phyloP scores from a whole-genome alignment of 441 rosid species.

The Pelargonium exstipulatum region DNA sequence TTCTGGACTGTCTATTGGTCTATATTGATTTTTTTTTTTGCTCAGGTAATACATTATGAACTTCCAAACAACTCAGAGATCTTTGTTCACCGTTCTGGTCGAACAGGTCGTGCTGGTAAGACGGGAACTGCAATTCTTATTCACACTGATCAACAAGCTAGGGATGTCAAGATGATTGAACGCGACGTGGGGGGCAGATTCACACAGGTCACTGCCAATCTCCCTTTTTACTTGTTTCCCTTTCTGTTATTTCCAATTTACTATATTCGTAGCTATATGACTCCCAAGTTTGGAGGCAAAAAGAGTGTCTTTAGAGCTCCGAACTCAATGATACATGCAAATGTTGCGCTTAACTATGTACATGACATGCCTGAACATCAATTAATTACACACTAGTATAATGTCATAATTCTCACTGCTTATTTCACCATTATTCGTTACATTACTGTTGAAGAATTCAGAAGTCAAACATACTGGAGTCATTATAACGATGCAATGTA shows the following conservation, averaged over 20 bases:
- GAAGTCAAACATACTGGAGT: too few species aligned
- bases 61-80: slow-evolving; percentile 84
- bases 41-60: slow-evolving; percentile 86
- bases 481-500: too few species aligned
- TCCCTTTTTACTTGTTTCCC: slow-evolving; percentile 14
- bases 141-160: slow-evolving; percentile 56
- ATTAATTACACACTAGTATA: too few species aligned
- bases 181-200: slow-evolving; percentile 83
- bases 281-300: background rate
- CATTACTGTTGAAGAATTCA: too few species aligned
- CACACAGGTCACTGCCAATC: slow-evolving; percentile 48
- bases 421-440: too few species aligned
- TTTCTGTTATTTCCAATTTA: background rate
- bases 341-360: too few species aligned
- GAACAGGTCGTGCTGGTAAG: slow-evolving; percentile 99
- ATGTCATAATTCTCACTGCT: too few species aligned
- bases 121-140: slow-evolving; percentile 84
- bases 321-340: too few species aligned
- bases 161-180: slow-evolving; percentile 63
- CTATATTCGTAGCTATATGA: background rate
- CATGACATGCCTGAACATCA: too few species aligned
- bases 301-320: too few species aligned
- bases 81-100: slow-evolving; percentile 98
- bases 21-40: slow-evolving; percentile 5
- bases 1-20: background rate